Evolutionary conservation across 75 land plant genomes (phyloP), one percentile per base, ranked within the genome.

Genomic region (Cupressus sempervirens): DNA sequence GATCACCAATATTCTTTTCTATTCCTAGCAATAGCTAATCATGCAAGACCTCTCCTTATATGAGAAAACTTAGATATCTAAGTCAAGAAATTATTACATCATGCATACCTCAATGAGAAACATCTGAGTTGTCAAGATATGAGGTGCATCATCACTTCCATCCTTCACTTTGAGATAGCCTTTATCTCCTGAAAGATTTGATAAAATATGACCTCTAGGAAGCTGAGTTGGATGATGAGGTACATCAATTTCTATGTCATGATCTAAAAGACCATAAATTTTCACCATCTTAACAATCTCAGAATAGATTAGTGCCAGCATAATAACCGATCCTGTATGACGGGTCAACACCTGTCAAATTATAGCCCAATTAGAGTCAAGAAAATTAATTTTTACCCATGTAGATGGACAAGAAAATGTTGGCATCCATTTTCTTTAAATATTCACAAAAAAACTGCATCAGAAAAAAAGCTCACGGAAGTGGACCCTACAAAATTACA

Each of bases 231-330:
- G 76, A 85, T 90, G 91, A 65, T 81, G 88, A 83, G 96, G 94
- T 80, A 85, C 87, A 46, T 85, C 90, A 83, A 95, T 93, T 82
- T 95, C 94, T 3, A 86, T 92, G 84, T 91, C 91, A 88, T 92
- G 88, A 85, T 92, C 90, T 40, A 93, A 58, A 74, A 92, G 83
- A 53, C 92, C 88, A 85, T 86, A 91, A 29, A 88, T 70, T 29
- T 93, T 88, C 70, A 95, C 86, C 88, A 88, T 90, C 84, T 93
- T 95, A 43, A 95, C 82, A 14, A 93, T 86, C 70, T 93, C 96
- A 65, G 92, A 87, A 73, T 93, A 95, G 81, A 95, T 93, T 14
- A 93, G 90, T 46, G 94, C 91, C 30, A 95, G 91, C 91, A 95
- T 92, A 41, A 85, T 87, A 68, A 90, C 87, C 74, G 92, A 90